A percentile compares a stretch with the other conserved stretches of the same genome.
Conservation (phyloP, 768 basidiomycete genomes). For the Pleurotus djamor region DNA sequence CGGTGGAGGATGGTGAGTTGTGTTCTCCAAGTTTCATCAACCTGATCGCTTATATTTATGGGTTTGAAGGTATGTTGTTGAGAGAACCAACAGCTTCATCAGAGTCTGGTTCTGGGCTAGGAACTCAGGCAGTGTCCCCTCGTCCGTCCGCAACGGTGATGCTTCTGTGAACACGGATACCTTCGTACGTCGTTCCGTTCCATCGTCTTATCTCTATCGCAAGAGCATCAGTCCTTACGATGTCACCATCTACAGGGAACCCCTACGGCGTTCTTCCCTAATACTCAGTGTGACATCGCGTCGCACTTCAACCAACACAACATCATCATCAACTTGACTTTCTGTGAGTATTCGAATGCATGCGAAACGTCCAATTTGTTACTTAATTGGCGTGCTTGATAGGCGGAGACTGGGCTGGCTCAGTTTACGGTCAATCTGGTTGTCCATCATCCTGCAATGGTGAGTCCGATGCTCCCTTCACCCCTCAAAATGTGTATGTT, state of each 20-base stretch:
- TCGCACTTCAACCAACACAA: slow-evolving; percentile 54
- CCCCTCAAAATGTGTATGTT: too few relatives aligned
- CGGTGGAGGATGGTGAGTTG: slow-evolving; percentile 60
- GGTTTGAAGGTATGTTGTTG: slow-evolving; percentile 55
- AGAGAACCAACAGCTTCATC: slow-evolving; percentile 52
- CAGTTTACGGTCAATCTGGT: slow-evolving; percentile 38
- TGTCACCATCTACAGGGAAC: slow-evolving; percentile 42
- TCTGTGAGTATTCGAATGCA: slow-evolving; percentile 22
- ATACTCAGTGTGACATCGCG: slow-evolving; percentile 54
- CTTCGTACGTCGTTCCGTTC: slow-evolving; percentile 63
- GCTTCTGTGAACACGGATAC: slow-evolving; percentile 38
- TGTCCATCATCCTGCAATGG: slow-evolving; percentile 53
- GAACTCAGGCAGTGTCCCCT: slow-evolving; percentile 41
- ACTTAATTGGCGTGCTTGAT: neutral
- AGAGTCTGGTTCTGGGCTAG: slow-evolving; percentile 77
- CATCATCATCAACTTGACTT: slow-evolving; percentile 57
- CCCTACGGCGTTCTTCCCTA: slow-evolving; percentile 59
- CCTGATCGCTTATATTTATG: neutral
- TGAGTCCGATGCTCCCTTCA: too few relatives aligned
- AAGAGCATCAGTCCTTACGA: neutral
- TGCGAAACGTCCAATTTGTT: neutral
- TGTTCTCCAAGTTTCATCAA: too few relatives aligned
- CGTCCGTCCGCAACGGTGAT: slow-evolving; percentile 40
- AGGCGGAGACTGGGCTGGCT: slow-evolving; percentile 59
- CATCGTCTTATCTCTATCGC: neutral